These are phyloP conservation scores for Epipyxis sp. DNA, from an alignment of 108 stramenopile species.

Conservation along the genomic window DNA sequence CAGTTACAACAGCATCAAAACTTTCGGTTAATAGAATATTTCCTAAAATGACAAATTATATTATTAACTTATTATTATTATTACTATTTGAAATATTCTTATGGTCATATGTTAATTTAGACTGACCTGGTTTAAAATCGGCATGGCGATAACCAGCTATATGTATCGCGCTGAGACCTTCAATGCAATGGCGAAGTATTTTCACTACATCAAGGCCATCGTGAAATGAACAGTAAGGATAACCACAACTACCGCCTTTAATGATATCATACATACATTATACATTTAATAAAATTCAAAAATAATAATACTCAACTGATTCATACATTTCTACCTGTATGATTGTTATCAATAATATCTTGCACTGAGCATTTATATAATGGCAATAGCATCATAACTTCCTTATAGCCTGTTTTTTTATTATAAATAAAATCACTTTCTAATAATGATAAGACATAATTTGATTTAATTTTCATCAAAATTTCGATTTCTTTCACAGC, in stretches of 20 bases:
- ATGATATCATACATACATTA: too few species aligned
- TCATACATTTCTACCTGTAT: too few species aligned
- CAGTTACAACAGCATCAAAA: slow-evolving; percentile 17
- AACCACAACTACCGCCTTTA: slow-evolving; percentile 14
- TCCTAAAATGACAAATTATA: too few species aligned
- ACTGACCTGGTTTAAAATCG: slow-evolving; percentile 27
- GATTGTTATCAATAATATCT: slow-evolving; percentile 22
- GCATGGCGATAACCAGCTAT: slow-evolving; percentile 23
- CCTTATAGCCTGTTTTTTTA: background rate
- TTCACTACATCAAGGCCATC: slow-evolving; percentile 15
- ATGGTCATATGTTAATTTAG: too few species aligned
- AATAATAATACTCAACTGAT: too few species aligned
- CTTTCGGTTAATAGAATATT: slow-evolving; percentile 10
- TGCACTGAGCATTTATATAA: slow-evolving; percentile 1
- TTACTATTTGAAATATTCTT: too few species aligned
- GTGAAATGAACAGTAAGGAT: slow-evolving; percentile 2
- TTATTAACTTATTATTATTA: too few species aligned
- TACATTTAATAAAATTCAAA: too few species aligned
- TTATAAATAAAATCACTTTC: background rate
- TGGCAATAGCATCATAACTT: background rate
- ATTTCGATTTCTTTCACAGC: slow-evolving; percentile 1
- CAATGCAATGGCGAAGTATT: slow-evolving; percentile 7
- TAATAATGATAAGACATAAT: background rate
- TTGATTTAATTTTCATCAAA: background rate
- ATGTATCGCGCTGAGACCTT: slow-evolving; percentile 21